These are phyloP conservation scores for Penicillium sp. DNA, from an alignment of 2,329 filamentous ascomycete species.

Conservation along the genomic window DNA sequence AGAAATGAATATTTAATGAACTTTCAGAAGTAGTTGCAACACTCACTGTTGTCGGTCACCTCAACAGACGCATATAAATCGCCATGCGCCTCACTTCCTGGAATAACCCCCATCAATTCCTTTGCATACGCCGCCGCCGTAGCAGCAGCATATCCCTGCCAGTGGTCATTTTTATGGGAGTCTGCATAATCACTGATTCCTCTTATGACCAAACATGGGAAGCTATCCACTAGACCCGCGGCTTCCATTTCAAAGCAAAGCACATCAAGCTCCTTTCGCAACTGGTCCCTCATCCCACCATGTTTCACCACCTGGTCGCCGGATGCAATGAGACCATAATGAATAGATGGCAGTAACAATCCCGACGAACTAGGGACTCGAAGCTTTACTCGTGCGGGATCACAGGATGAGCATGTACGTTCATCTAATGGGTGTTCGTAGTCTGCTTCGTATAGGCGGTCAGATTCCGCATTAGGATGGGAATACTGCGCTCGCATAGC, in stretches of 20 bases:
- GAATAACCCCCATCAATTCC: constrained; percentile 14
- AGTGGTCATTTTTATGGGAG: constrained; percentile 16
- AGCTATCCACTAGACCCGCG: not conserved
- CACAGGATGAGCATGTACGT: constrained; percentile 1
- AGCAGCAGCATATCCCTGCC: constrained; percentile 31
- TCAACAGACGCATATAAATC: not conserved
- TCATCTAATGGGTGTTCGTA: constrained; percentile 6
- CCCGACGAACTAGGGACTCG: not conserved
- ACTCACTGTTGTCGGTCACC: not conserved
- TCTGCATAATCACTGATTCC: constrained; percentile 28
- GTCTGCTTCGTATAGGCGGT: constrained; percentile 2
- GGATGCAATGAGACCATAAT: constrained; percentile 5
- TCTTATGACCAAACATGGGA: not conserved
- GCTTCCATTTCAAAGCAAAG: constrained; percentile 8
- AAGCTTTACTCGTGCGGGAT: not conserved
- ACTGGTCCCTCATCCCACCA: not conserved
- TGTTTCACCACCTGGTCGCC: constrained; percentile 4
- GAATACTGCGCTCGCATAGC: not conserved
- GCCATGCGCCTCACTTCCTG: not conserved
- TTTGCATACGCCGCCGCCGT: constrained; percentile 25
- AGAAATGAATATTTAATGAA: not conserved
- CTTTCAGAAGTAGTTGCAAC: not conserved
- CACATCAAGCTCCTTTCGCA: not conserved
- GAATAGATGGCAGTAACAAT: not conserved
- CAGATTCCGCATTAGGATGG: not conserved